Percentiles rank a stretch among this genome's conserved stretches.
These are phyloP conservation scores for Rheum nobile DNA, from an alignment of 148 eudicot genomes.

Conservation along the genomic window DNA sequence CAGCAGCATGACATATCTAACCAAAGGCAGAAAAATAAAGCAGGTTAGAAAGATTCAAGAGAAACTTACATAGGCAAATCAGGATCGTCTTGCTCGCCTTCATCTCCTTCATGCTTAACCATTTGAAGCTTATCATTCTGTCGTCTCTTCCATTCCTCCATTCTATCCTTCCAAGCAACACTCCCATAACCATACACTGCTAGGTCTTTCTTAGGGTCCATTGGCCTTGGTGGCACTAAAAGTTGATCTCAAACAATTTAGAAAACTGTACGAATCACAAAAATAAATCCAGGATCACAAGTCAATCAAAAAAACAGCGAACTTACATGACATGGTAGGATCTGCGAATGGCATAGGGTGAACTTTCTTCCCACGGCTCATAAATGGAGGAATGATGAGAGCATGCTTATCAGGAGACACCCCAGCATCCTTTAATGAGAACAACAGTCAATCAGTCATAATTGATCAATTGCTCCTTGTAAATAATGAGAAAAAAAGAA, in stretches of 20 bases:
- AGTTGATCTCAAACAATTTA: not conserved
- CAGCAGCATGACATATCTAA: not conserved
- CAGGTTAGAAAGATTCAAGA: not conserved
- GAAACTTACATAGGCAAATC: slow-evolving; percentile 55
- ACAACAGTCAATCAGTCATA: not conserved
- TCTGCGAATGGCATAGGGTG: slow-evolving; percentile 49
- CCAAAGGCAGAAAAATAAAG: not conserved
- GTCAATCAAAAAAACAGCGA: not conserved
- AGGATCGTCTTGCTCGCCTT: slow-evolving; percentile 49
- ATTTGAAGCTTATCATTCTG: slow-evolving; percentile 56
- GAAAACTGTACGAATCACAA: not conserved
- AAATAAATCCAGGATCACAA: not conserved
- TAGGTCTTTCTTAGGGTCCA: slow-evolving; percentile 73
- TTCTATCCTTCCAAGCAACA: slow-evolving; percentile 71
- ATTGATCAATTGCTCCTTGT: not conserved
- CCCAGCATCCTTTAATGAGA: slow-evolving; percentile 35
- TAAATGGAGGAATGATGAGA: slow-evolving; percentile 56
- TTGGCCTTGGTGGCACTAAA: slow-evolving; percentile 57
- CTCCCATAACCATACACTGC: slow-evolving; percentile 71
- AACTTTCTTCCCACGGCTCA: slow-evolving; percentile 45
- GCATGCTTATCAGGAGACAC: slow-evolving; percentile 70
- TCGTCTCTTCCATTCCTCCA: slow-evolving; percentile 71
- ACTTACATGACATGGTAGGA: slow-evolving; percentile 53
- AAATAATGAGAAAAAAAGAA: not conserved
- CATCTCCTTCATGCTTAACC: slow-evolving; percentile 55